phyloP scores from a whole-genome alignment of 306 rosid species.

The Medicago arabica region DNA sequence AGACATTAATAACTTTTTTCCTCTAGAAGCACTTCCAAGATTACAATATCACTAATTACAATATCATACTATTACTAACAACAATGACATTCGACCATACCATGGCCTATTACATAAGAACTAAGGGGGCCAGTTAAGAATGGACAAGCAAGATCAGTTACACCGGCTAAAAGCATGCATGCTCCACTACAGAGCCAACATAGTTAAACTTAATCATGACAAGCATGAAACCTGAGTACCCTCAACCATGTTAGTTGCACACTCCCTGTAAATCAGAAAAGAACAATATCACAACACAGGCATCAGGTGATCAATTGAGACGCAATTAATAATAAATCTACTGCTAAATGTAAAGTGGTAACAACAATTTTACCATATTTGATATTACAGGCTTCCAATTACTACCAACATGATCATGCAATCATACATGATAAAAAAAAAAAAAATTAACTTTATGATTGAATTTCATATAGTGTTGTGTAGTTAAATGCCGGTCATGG shows the following conservation, averaged over 20 bases:
- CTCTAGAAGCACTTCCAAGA: slow-evolving; percentile 35
- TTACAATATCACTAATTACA: slow-evolving; percentile 38
- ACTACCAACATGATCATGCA: slow-evolving; percentile 17
- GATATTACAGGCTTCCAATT: slow-evolving; percentile 26
- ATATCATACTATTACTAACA: slow-evolving; percentile 27
- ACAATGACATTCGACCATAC: slow-evolving; percentile 42
- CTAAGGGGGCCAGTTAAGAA: slow-evolving; percentile 29
- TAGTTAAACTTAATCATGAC: slow-evolving; percentile 38
- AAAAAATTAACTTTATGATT: slow-evolving; percentile 11
- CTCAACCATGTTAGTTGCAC: slow-evolving; percentile 55
- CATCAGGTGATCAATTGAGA: slow-evolving; percentile 16
- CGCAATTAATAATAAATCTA: slow-evolving; percentile 43
- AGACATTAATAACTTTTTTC: slow-evolving; percentile 29
- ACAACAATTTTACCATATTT: slow-evolving; percentile 28
- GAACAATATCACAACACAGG: slow-evolving; percentile 35
- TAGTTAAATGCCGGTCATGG: not conserved
- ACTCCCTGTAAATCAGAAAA: slow-evolving; percentile 64
- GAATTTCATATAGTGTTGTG: slow-evolving; percentile 1
- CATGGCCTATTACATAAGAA: slow-evolving; percentile 37
- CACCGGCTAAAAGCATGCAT: slow-evolving; percentile 37
- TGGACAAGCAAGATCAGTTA: slow-evolving; percentile 36
- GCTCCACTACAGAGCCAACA: slow-evolving; percentile 40
- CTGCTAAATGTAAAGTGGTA: slow-evolving; percentile 17
- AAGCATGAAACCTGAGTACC: slow-evolving; percentile 25
- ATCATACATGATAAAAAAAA: slow-evolving; percentile 3